These are phyloP conservation scores for Pleurostoma richardsiae DNA, from an alignment of 2,329 filamentous ascomycete genomes.

Conservation along the genomic window DNA sequence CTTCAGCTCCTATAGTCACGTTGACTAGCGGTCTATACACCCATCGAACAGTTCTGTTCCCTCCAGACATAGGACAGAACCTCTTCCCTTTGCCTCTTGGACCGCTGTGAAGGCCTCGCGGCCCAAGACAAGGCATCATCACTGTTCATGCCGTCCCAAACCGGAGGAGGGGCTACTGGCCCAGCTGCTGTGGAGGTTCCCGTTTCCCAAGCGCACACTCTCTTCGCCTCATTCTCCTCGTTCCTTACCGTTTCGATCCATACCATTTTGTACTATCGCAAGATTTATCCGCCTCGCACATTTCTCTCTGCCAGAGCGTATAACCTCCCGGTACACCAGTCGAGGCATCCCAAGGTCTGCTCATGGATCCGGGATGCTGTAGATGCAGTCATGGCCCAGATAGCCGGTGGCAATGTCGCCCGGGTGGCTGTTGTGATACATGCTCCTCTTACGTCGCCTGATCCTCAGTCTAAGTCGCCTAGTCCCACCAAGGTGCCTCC, in stretches of 20 bases:
- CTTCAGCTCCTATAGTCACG: too few species aligned
- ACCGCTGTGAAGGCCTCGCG: too few species aligned
- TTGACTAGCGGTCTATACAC: too few species aligned
- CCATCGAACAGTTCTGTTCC: too few species aligned
- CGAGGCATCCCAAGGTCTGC: constrained; percentile 79
- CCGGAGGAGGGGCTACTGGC: background rate
- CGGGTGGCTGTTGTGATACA: constrained; percentile 46
- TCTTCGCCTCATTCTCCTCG: constrained; percentile 66
- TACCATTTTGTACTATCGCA: constrained; percentile 78
- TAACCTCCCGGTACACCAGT: constrained; percentile 80
- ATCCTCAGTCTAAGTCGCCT: constrained; percentile 9
- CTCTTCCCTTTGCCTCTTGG: too few species aligned
- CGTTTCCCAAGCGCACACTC: constrained; percentile 39
- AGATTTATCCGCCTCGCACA: constrained; percentile 70
- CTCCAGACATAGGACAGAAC: too few species aligned
- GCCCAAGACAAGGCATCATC: too few species aligned
- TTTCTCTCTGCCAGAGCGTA: constrained; percentile 79
- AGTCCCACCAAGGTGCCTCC: constrained; percentile 8
- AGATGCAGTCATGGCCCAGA: constrained; percentile 63
- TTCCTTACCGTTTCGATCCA: constrained; percentile 83
- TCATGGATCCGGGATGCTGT: constrained; percentile 81
- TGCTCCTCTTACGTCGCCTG: constrained; percentile 14
- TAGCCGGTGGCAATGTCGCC: constrained; percentile 50
- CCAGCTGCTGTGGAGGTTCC: constrained; percentile 18
- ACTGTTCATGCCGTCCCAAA: background rate